Percentiles rank a stretch among this genome's conserved stretches.
Evolutionary conservation across 2,329 filamentous ascomycete genomes (phyloP).

Genomic region (Epichloe sp.): DNA sequence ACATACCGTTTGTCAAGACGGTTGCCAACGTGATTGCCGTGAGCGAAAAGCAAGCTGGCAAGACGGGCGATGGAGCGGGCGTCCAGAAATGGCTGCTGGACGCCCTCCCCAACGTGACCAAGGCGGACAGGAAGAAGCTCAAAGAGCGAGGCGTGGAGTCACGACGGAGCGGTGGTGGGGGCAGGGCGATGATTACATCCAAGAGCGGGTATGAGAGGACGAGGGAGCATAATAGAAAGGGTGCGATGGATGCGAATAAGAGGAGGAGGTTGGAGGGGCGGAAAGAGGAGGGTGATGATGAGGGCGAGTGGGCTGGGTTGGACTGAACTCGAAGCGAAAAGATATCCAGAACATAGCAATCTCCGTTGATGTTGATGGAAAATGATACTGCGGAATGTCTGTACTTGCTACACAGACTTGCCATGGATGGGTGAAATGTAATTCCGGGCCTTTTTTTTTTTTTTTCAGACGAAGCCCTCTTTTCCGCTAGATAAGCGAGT

Average conservation of each 20-base stretch:
- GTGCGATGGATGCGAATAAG: slow-evolving; percentile 50
- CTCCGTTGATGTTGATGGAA: too few relatives aligned
- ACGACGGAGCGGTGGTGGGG: slow-evolving; percentile 30
- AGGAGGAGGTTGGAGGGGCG: slow-evolving; percentile 30
- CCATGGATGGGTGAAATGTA: too few relatives aligned
- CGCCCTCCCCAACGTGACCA: slow-evolving; percentile 69
- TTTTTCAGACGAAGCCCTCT: too few relatives aligned
- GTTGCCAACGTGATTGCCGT: slow-evolving; percentile 86
- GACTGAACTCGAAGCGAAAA: slow-evolving; percentile 21
- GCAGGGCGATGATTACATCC: slow-evolving; percentile 59
- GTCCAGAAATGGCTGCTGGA: slow-evolving; percentile 82
- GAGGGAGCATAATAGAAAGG: slow-evolving; percentile 52
- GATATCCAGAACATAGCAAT: too few relatives aligned
- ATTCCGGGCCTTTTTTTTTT: too few relatives aligned
- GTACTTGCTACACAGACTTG: too few relatives aligned
- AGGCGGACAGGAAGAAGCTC: slow-evolving; percentile 71
- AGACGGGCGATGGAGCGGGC: slow-evolving; percentile 37
- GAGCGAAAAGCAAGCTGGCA: slow-evolving; percentile 59
- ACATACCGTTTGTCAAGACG: slow-evolving; percentile 76
- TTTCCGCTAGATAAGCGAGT: too few relatives aligned
- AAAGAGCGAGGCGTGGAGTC: slow-evolving; percentile 73
- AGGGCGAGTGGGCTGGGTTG: slow-evolving; percentile 35
- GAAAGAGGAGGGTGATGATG: not conserved
- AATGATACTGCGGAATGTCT: too few relatives aligned
- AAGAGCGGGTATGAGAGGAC: slow-evolving; percentile 65